Percentiles rank a stretch among this genome's conserved stretches.
These are phyloP conservation scores for Colletotrichum sp. DNA, from an alignment of 2,329 filamentous ascomycete species.

Conservation along the genomic window DNA sequence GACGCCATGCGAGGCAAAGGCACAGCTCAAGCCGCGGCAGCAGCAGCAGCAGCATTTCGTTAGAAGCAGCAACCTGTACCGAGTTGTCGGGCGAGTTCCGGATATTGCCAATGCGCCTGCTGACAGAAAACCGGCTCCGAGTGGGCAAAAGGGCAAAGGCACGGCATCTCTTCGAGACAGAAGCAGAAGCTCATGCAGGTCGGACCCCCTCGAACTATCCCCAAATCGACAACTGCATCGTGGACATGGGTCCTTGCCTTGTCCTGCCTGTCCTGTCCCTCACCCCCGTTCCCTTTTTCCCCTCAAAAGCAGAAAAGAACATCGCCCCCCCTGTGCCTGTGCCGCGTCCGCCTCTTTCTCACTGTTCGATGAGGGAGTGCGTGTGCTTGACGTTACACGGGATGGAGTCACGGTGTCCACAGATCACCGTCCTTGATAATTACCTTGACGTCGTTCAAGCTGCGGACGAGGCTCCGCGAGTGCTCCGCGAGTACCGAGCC, in stretches of 20 bases:
- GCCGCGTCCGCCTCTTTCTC: background rate
- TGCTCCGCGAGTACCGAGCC: constrained; percentile 17
- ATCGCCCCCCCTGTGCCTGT: background rate
- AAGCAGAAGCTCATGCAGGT: constrained; percentile 8
- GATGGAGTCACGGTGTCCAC: background rate
- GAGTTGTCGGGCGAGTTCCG: constrained; percentile 19
- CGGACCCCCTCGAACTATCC: constrained; percentile 1
- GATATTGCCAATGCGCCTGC: background rate
- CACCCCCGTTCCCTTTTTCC: background rate
- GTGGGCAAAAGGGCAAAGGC: background rate
- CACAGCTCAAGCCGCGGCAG: background rate
- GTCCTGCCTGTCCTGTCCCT: background rate
- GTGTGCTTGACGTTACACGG: constrained; percentile 9
- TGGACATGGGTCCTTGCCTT: background rate
- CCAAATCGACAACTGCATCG: constrained; percentile 20
- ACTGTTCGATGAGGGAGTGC: background rate
- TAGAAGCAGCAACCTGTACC: background rate
- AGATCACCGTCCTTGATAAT: constrained; percentile 20
- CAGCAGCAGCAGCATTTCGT: background rate
- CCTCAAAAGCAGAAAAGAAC: background rate
- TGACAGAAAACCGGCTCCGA: constrained; percentile 1
- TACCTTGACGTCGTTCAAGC: constrained; percentile 15
- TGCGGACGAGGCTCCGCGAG: constrained; percentile 14
- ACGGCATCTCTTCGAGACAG: background rate
- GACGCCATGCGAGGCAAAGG: background rate